Evolutionary conservation across 1,284 basidiomycete genomes (phyloP).

Genomic region (Ustilago trichophora): DNA sequence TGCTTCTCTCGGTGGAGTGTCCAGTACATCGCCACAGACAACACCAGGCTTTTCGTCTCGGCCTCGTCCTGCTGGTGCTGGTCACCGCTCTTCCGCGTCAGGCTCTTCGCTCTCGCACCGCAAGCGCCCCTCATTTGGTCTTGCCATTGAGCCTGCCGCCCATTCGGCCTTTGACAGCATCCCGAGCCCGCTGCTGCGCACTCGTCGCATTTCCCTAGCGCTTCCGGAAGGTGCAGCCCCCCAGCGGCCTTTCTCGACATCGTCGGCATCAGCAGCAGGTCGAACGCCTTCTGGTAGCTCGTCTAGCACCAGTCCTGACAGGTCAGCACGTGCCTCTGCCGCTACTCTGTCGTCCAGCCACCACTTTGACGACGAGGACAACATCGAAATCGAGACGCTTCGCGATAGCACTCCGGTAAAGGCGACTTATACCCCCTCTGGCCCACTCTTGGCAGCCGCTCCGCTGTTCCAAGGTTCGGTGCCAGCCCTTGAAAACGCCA

Average conservation of each 20-base stretch:
- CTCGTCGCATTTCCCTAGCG: constrained; percentile 21
- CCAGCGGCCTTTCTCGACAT: constrained; percentile 17
- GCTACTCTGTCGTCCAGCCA: constrained; percentile 26
- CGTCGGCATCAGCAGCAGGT: constrained; percentile 13
- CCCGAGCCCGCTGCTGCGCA: constrained; percentile 37
- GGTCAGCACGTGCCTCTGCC: constrained; percentile 24
- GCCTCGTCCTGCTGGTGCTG: constrained; percentile 7
- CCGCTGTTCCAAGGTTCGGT: not conserved
- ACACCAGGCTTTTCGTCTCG: constrained; percentile 1
- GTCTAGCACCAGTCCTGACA: constrained; percentile 12
- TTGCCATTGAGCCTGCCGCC: constrained; percentile 39
- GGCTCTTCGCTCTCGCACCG: constrained; percentile 30
- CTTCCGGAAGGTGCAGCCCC: constrained; percentile 4
- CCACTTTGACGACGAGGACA: constrained; percentile 14
- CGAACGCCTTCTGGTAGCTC: constrained; percentile 16
- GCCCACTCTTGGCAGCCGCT: constrained; percentile 1
- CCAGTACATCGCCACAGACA: too few relatives aligned
- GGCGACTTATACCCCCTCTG: not conserved
- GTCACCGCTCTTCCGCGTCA: constrained; percentile 19
- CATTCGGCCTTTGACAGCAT: constrained; percentile 48
- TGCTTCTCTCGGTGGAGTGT: too few relatives aligned
- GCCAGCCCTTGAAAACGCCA: constrained; percentile 12
- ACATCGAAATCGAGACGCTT: constrained; percentile 29
- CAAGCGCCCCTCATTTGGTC: constrained; percentile 45
- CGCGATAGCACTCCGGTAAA: constrained; percentile 17